These are phyloP conservation scores for Saccharomyces pastorianus DNA, from an alignment of 1,139 yeast genomes.

Conservation along the genomic window DNA sequence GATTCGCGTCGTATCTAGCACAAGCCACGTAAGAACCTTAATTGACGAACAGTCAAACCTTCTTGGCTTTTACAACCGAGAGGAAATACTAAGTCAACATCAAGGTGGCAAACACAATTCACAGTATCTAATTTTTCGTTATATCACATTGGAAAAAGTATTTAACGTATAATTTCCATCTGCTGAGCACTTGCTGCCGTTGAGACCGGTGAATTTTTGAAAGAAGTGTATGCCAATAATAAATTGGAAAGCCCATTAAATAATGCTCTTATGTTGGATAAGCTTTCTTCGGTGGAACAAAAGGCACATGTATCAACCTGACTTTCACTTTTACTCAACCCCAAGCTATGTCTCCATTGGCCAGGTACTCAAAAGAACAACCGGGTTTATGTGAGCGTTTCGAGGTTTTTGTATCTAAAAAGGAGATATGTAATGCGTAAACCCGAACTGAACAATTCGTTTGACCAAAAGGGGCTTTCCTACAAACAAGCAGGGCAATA, in stretches of 20 bases:
- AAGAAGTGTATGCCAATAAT: slow-evolving; percentile 66
- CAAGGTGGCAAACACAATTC: too few species aligned
- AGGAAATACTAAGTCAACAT: too few species aligned
- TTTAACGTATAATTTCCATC: slow-evolving; percentile 88
- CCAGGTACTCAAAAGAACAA: slow-evolving; percentile 84
- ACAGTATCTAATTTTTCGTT: too few species aligned
- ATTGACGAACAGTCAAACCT: too few species aligned
- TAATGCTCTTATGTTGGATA: slow-evolving; percentile 97
- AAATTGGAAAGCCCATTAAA: slow-evolving; percentile 87
- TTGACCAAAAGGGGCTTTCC: slow-evolving; percentile 92
- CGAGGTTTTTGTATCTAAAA: slow-evolving; percentile 96
- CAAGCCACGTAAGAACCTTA: too few species aligned
- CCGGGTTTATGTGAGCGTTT: slow-evolving; percentile 97
- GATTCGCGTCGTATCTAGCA: too few species aligned
- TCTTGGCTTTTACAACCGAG: too few species aligned
- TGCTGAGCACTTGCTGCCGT: slow-evolving; percentile 87
- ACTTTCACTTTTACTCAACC: slow-evolving; percentile 98
- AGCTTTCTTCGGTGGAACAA: slow-evolving; percentile 86
- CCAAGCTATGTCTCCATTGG: slow-evolving; percentile 99
- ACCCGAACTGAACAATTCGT: slow-evolving; percentile 99
- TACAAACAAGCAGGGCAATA: slow-evolving; percentile 76
- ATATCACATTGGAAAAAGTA: slow-evolving; percentile 56
- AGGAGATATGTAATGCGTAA: slow-evolving; percentile 96
- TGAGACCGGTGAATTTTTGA: slow-evolving; percentile 87
- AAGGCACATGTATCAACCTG: slow-evolving; percentile 91